These are phyloP conservation scores for Microbotryomycetes sp. DNA, from an alignment of 1,284 basidiomycete genomes.

Conservation along the genomic window DNA sequence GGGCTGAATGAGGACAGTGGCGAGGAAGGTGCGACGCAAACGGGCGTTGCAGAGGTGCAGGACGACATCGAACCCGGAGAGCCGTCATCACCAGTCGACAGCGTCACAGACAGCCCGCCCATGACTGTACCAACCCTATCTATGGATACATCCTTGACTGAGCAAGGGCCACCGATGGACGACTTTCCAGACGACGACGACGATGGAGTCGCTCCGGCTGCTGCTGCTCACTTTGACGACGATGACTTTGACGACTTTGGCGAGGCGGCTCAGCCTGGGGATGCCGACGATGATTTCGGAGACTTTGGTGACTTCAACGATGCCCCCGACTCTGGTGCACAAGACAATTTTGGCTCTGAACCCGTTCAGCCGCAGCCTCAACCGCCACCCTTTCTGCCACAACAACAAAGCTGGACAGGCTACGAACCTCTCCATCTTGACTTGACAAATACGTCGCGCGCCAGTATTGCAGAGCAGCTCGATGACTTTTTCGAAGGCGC, in stretches of 20 bases:
- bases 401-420: slow-evolving; percentile 34
- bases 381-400: slow-evolving; percentile 46
- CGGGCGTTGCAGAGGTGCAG: too few species aligned
- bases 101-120: neutral
- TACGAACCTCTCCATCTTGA: slow-evolving; percentile 61
- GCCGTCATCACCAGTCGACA: too few species aligned
- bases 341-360: slow-evolving; percentile 44
- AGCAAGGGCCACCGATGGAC: slow-evolving; percentile 1
- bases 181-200: slow-evolving; percentile 6
- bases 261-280: slow-evolving; percentile 46
- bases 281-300: slow-evolving; percentile 57
- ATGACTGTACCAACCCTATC: neutral
- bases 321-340: slow-evolving; percentile 37
- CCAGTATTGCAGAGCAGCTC: slow-evolving; percentile 56
- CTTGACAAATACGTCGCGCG: slow-evolving; percentile 52
- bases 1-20: neutral
- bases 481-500: slow-evolving; percentile 59
- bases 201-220: slow-evolving; percentile 3
- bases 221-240: slow-evolving; percentile 54
- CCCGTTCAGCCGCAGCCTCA: slow-evolving; percentile 11
- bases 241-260: slow-evolving; percentile 62
- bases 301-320: slow-evolving; percentile 51
- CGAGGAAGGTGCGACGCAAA: neutral
- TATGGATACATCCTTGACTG: neutral
- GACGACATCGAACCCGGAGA: too few species aligned